These are phyloP conservation scores for Pontederia paniculata DNA, from an alignment of 176 grass and related monocot genomes.

Conservation along the genomic window DNA sequence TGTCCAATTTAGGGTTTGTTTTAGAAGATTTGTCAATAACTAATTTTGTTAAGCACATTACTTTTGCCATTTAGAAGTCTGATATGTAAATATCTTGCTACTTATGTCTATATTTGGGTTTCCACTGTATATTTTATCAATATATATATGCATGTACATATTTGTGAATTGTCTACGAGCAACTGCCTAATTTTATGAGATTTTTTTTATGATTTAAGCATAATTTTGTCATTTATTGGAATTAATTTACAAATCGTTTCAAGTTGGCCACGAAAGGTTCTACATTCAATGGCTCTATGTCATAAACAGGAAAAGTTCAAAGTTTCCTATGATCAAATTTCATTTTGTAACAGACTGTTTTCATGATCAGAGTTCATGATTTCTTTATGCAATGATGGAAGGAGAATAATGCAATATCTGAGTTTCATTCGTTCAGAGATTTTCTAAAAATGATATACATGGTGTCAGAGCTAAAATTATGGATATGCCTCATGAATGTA, in stretches of 20 bases:
- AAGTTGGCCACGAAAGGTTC: constrained; percentile 95
- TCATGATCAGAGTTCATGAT: neutral
- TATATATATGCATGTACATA: too few relatives aligned
- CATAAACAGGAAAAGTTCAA: constrained; percentile 88
- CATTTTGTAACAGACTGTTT: constrained; percentile 54
- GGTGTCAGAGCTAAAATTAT: constrained; percentile 85
- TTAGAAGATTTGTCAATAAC: neutral
- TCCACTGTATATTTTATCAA: too few relatives aligned
- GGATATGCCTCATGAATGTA: constrained; percentile 97
- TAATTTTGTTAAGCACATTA: too few relatives aligned
- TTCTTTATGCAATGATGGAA: neutral
- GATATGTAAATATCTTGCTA: neutral
- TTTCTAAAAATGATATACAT: constrained; percentile 90
- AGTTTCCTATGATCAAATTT: constrained; percentile 94
- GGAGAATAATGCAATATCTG: neutral
- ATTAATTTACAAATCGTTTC: constrained; percentile 70
- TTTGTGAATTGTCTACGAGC: too few relatives aligned
- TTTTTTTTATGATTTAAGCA: too few relatives aligned
- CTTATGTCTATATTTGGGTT: neutral
- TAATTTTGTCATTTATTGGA: constrained; percentile 11
- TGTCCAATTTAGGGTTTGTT: neutral
- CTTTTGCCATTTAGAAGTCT: too few relatives aligned
- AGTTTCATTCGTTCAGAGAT: constrained; percentile 38
- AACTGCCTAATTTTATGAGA: too few relatives aligned
- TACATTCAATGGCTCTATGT: constrained; percentile 97